Conservation (phyloP, 352 stramenopile genomes). For the Thraustochytrium sp. region DNA sequence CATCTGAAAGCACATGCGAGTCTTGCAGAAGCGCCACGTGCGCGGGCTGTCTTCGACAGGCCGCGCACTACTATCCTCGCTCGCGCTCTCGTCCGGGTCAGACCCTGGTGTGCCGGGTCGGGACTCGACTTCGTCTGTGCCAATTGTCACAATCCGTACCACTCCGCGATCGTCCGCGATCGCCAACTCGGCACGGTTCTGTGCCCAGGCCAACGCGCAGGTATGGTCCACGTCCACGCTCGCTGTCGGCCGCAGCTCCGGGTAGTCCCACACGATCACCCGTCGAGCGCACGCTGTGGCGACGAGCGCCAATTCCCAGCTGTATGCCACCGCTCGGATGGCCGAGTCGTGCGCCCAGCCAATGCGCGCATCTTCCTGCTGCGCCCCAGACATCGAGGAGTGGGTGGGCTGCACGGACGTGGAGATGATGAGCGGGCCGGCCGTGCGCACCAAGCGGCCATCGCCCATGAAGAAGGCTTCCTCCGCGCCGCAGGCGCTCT, state of each 20-base stretch:
- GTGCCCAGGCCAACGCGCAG: not conserved
- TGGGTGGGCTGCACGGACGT: not conserved
- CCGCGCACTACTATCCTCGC: no score
- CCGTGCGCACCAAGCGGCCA: not conserved
- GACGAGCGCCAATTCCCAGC: not conserved
- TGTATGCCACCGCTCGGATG: not conserved
- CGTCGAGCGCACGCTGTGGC: not conserved
- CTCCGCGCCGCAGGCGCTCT: not conserved
- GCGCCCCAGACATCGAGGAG: not conserved
- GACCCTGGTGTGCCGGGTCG: no score
- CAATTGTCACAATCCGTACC: not conserved
- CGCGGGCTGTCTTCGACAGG: no score
- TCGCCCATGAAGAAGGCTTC: constrained; percentile 12
- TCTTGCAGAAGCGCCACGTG: no score
- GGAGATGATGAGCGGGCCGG: not conserved
- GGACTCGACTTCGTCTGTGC: no score
- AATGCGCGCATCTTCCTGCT: not conserved
- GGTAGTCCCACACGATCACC: not conserved
- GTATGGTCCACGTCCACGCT: not conserved
- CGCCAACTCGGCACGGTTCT: not conserved
- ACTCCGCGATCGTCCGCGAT: not conserved
- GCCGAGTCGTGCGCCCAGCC: not conserved
- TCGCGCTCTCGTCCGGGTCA: no score
- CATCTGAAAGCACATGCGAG: not conserved
- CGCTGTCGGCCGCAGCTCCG: not conserved